Conservation (phyloP, 2,329 filamentous ascomycete species). For the Apiospora arundinis region DNA sequence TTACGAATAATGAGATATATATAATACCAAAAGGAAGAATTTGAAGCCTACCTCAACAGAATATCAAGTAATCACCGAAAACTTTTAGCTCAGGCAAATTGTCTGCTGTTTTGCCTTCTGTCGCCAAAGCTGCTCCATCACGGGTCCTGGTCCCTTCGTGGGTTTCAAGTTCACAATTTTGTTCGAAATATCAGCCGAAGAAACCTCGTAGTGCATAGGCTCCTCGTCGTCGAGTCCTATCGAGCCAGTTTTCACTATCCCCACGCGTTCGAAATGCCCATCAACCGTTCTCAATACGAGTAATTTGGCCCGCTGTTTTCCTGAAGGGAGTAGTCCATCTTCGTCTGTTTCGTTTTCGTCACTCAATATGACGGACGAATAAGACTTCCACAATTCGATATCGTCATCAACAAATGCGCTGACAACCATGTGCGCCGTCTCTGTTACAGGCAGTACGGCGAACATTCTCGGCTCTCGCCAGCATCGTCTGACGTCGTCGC, state of each 20-base stretch:
- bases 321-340: too few species aligned
- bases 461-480: background rate
- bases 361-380: background rate
- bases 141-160: background rate
- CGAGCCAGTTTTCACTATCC: background rate
- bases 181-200: background rate
- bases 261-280: background rate
- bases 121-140: background rate
- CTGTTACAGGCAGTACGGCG: background rate
- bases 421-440: background rate
- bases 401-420: background rate
- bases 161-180: background rate
- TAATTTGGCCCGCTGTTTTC: background rate
- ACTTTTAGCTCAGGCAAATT: background rate
- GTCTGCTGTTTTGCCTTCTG: background rate
- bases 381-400: background rate
- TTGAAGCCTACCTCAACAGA: background rate
- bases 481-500: background rate
- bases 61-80: background rate
- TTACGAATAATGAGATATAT: conserved; percentile 12
- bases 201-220: background rate
- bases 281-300: background rate
- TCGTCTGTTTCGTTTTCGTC: background rate
- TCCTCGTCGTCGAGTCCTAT: too few species aligned
- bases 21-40: background rate